A percentile compares a stretch with the other conserved stretches of the same genome.
phyloP scores from a whole-genome alignment of 2,329 filamentous ascomycete genomes.

The Alternaria tenuissima region DNA sequence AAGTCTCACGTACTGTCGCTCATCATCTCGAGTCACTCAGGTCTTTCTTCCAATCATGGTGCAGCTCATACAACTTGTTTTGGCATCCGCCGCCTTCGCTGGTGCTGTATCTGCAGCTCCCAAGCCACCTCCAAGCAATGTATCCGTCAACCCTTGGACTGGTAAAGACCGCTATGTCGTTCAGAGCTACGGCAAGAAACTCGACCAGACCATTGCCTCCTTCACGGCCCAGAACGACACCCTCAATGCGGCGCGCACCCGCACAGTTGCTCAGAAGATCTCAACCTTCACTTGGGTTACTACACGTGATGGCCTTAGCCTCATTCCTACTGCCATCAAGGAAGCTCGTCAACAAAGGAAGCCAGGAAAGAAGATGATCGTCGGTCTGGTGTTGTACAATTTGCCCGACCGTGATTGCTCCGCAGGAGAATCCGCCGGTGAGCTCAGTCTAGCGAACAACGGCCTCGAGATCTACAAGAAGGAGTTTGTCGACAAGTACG shows the following conservation, averaged over 20 bases:
- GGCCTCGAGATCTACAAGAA: conserved; percentile 38
- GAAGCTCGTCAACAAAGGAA: conserved; percentile 34
- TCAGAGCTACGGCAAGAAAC: conserved; percentile 34
- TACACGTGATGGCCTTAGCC: conserved; percentile 27
- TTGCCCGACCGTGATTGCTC: conserved; percentile 92
- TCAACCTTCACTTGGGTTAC: conserved; percentile 42
- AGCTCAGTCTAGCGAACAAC: conserved; percentile 74
- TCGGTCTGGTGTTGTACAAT: conserved; percentile 76
- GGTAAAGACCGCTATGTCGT: conserved; percentile 37
- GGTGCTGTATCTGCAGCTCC: conserved; percentile 28
- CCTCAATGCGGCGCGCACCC: conserved; percentile 37
- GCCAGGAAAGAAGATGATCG: conserved; percentile 29
- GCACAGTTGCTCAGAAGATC: conserved; percentile 36
- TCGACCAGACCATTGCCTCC: conserved; percentile 35
- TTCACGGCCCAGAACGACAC: conserved; percentile 34
- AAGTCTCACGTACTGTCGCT: conserved; percentile 1
- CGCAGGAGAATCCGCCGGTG: conserved; percentile 78
- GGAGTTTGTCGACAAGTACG: conserved; percentile 40
- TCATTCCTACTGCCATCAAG: conserved; percentile 31
- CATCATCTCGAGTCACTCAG: conserved; percentile 7
- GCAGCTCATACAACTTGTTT: conserved; percentile 32
- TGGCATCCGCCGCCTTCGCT: conserved; percentile 31
- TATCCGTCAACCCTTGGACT: conserved; percentile 30
- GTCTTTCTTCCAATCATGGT: conserved; percentile 29
- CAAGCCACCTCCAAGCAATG: conserved; percentile 6